Evolutionary conservation across 805 yeast genomes (phyloP).

Genomic region (Barnettozyma wickerhamii): DNA sequence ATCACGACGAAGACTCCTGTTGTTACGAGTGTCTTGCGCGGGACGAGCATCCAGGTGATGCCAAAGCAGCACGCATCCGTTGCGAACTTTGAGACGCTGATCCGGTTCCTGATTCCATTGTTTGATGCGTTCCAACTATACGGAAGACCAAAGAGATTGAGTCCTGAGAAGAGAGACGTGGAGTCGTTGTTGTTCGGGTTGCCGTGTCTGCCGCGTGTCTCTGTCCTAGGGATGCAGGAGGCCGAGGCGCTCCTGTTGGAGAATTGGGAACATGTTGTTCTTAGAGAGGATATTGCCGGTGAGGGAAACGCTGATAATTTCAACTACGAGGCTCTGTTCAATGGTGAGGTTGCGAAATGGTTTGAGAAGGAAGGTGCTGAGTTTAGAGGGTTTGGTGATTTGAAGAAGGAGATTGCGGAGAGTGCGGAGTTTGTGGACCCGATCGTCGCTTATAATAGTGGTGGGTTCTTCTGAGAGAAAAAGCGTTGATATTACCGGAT

Average conservation of each 20-base stretch:
- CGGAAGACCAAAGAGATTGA: slow-evolving; percentile 71
- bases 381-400: slow-evolving; percentile 16
- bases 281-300: not conserved
- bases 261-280: slow-evolving; percentile 15
- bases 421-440: slow-evolving; percentile 9
- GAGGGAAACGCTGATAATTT: slow-evolving; percentile 1
- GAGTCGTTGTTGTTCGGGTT: slow-evolving; percentile 67
- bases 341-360: slow-evolving; percentile 3
- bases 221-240: slow-evolving; percentile 37
- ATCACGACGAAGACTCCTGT: slow-evolving; percentile 7
- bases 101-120: slow-evolving; percentile 63
- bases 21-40: slow-evolving; percentile 1
- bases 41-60: slow-evolving; percentile 44
- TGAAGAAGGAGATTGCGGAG: slow-evolving; percentile 4
- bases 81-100: slow-evolving; percentile 65
- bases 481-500: no score
- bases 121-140: slow-evolving; percentile 67
- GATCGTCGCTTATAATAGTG: slow-evolving; percentile 3
- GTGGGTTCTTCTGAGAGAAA: no score
- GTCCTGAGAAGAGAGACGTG: slow-evolving; percentile 65
- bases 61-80: slow-evolving; percentile 75
- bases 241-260: slow-evolving; percentile 12
- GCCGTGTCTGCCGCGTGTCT: slow-evolving; percentile 68
- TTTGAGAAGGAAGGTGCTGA: slow-evolving; percentile 1
- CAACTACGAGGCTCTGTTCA: slow-evolving; percentile 7